Conservation (phyloP, 495 filamentous ascomycete species). For the Staphylotrichum tortipilum region DNA sequence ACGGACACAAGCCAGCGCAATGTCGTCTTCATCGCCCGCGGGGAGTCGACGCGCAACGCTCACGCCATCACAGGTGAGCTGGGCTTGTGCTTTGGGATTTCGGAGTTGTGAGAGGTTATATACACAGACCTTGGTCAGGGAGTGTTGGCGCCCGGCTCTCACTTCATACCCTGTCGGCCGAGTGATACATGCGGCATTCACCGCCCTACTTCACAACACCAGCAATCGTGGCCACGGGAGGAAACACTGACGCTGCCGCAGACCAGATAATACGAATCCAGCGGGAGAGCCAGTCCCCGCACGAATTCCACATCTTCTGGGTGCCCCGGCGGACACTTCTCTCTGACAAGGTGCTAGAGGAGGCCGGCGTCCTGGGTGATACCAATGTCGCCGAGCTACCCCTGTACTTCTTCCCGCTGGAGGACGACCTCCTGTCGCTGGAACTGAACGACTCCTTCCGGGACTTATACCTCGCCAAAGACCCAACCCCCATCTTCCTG, state of each 20-base stretch:
- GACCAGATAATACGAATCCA: slow-evolving; percentile 89
- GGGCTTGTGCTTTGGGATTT: background rate
- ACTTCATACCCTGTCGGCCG: slow-evolving; percentile 1
- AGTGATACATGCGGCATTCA: slow-evolving; percentile 14
- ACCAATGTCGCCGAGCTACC: slow-evolving; percentile 79
- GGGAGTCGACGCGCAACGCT: slow-evolving; percentile 75
- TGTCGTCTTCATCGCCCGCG: slow-evolving; percentile 84
- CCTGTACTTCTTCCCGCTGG: slow-evolving; percentile 82
- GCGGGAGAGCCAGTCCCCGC: slow-evolving; percentile 71
- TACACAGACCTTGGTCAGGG: no score
- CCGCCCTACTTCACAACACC: slow-evolving; percentile 6
- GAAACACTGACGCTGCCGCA: slow-evolving; percentile 40
- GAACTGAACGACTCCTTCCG: slow-evolving; percentile 80
- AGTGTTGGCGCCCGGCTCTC: slow-evolving; percentile 21
- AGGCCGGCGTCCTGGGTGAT: slow-evolving; percentile 87
- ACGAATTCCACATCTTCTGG: slow-evolving; percentile 94
- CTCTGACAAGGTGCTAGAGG: slow-evolving; percentile 85
- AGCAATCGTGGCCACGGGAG: slow-evolving; percentile 8
- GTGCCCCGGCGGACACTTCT: slow-evolving; percentile 85
- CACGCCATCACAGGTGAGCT: slow-evolving; percentile 79
- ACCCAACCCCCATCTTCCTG: slow-evolving; percentile 80
- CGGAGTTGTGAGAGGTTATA: slow-evolving; percentile 10
- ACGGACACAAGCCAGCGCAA: slow-evolving; percentile 86
- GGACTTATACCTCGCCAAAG: slow-evolving; percentile 84
- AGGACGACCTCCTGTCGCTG: slow-evolving; percentile 82